Base-by-base conservation (phyloP, 2,329 filamentous ascomycete genomes). In the Capronia americana region DNA sequence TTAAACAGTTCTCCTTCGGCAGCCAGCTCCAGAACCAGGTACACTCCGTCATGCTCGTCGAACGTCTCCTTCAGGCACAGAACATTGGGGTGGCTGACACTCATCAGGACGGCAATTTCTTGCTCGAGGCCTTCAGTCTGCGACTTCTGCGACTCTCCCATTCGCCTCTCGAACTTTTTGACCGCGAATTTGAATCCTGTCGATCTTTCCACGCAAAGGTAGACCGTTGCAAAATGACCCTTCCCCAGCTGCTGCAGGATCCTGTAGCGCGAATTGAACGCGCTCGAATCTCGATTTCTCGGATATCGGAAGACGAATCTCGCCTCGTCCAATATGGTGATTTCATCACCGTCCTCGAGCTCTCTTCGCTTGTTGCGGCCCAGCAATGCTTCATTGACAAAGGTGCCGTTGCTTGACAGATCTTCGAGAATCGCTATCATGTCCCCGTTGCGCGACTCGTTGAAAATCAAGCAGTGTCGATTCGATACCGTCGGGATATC, bases 1-100 rank as follows among this genome's bases (percentile, higher is more conserved):
- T 98, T 97, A 84, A 99, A 99, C 14, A 99, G 82, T 79, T 99
- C 96, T 74, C 95, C 95, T 78, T 97, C 93, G 0, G 92, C 84
- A 1, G 94, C 94, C 72, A 98, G 84, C 77, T 99, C 95, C 57
- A 98, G 81, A 11, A 99, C 90, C 50, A 99, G 83, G 76, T 97
- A 98, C 23, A 97, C 92, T 1, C 92, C 92, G 72, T 95, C 92
- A 57, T 86, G 86, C 77, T 99, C 95, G 74, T 96, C 92, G 76
- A 97, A 99, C 0, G 93, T 97, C 71, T 97, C 93, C 78, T 96
- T 97, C 63, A 99, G 83, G 76, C 93, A 97, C 14, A 99, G 84
- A 61, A 99, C 86, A 71, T 96, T 95, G 3, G 93, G 92, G 77
- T 99, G 95, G 76, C 91, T 96, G 68, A 99, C 92, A n/a, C 93